phyloP scores from a whole-genome alignment of 169 alveolate genomes.

The Plasmodium vivax region DNA sequence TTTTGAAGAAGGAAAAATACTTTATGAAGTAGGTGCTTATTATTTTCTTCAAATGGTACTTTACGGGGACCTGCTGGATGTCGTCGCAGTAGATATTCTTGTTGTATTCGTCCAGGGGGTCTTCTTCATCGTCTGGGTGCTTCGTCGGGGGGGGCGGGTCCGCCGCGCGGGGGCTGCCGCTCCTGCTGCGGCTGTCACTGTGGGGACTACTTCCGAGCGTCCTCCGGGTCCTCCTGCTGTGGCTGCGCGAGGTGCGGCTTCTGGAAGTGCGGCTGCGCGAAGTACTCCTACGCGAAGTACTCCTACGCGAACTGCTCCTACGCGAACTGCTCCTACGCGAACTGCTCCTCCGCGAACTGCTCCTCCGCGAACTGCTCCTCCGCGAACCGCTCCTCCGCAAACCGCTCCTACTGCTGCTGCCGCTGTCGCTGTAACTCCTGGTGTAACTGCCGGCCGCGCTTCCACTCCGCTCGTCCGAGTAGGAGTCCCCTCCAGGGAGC shows the following conservation, averaged over 20 bases:
- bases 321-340: neutral
- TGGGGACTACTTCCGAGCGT: neutral
- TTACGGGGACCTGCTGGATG: constrained; percentile 23
- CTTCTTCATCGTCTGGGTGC: neutral
- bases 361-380: no score
- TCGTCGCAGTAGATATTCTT: constrained; percentile 67
- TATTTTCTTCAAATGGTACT: constrained; percentile 56
- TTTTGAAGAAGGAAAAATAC: constrained; percentile 37
- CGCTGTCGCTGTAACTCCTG: neutral
- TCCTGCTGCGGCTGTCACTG: neutral
- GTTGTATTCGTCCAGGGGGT: neutral
- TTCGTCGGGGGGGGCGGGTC: neutral
- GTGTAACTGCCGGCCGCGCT: neutral
- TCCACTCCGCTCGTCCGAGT: neutral
- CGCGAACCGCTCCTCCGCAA: no score
- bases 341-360: no score
- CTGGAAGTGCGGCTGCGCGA: neutral
- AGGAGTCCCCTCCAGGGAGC: neutral
- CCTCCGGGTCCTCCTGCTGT: neutral
- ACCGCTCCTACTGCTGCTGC: no score
- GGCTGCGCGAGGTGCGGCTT: neutral
- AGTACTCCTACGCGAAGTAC: neutral
- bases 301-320: neutral
- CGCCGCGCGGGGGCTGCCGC: neutral
- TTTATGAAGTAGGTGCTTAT: constrained; percentile 23